Evolutionary conservation across 2,329 filamentous ascomycete genomes (phyloP).

Genomic region (Exophiala oligosperma): DNA sequence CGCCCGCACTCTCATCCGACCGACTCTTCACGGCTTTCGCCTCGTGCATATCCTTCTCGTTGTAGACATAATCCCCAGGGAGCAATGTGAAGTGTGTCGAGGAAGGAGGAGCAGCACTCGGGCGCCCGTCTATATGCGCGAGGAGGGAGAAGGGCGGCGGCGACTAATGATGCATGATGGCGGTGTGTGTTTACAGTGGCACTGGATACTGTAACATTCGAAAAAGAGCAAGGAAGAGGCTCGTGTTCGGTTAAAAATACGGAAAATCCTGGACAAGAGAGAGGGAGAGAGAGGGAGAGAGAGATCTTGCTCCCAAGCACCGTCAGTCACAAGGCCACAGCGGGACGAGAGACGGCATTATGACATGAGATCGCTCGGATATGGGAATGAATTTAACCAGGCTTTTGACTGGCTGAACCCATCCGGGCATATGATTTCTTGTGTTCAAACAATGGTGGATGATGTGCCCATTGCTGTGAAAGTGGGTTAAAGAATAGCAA

Average conservation of each 20-base stretch:
- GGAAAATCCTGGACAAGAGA: background rate
- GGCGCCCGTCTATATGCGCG: background rate
- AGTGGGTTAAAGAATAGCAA: background rate
- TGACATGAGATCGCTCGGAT: background rate
- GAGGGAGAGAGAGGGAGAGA: no score
- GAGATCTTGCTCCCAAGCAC: background rate
- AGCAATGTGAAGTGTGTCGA: background rate
- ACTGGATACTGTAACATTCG: background rate
- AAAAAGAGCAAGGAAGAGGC: background rate
- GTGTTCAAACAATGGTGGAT: background rate
- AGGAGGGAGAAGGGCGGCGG: background rate
- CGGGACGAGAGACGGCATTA: background rate
- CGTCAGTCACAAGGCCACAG: background rate
- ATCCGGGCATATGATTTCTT: background rate
- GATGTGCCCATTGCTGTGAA: background rate
- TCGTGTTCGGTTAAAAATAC: background rate
- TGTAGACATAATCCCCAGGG: conserved; percentile 22
- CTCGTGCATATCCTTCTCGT: conserved; percentile 21
- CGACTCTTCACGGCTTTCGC: conserved; percentile 24
- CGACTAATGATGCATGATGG: background rate
- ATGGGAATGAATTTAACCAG: background rate
- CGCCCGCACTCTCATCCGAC: conserved; percentile 16
- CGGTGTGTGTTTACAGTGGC: background rate
- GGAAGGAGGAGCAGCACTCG: background rate
- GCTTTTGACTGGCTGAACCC: background rate